These are phyloP conservation scores for Ascodesmis nigricans DNA, from an alignment of 495 filamentous ascomycete species.

Conservation along the genomic window DNA sequence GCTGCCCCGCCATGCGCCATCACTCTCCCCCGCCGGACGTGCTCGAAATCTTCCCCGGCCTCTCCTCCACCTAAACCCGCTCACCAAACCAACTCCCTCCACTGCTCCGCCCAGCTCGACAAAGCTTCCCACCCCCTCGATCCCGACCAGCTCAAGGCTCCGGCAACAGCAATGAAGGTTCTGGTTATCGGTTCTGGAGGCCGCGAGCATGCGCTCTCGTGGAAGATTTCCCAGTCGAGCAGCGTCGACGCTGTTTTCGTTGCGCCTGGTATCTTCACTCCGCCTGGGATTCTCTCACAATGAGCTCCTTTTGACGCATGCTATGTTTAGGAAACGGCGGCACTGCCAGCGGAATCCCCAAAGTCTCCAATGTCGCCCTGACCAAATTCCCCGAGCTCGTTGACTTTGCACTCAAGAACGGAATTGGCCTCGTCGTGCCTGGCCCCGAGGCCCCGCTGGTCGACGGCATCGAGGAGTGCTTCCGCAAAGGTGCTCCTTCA, in stretches of 20 bases:
- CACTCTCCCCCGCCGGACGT: no score
- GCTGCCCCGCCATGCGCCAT: no score
- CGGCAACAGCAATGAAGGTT: slow-evolving; percentile 27
- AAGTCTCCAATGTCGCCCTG: slow-evolving; percentile 44
- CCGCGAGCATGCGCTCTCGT: slow-evolving; percentile 82
- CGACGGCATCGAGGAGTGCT: slow-evolving; percentile 66
- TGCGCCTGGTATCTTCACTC: slow-evolving; percentile 28
- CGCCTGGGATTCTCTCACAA: background rate
- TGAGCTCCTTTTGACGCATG: no score
- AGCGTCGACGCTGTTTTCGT: slow-evolving; percentile 41
- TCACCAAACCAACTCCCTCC: background rate
- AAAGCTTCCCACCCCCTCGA: no score
- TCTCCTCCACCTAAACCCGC: background rate
- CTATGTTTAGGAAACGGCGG: slow-evolving; percentile 62
- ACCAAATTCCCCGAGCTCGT: slow-evolving; percentile 62
- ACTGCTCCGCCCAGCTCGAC: slow-evolving; percentile 1
- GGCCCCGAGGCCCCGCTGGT: slow-evolving; percentile 92
- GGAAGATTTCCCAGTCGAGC: slow-evolving; percentile 72
- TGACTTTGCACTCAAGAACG: slow-evolving; percentile 44
- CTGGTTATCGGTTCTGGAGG: slow-evolving; percentile 86
- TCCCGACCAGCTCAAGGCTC: no score
- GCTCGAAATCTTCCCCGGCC: slow-evolving; percentile 1
- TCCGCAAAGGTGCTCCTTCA: slow-evolving; percentile 32
- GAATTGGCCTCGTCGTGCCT: slow-evolving; percentile 67
- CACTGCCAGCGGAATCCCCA: slow-evolving; percentile 49